Evolutionary conservation across 2,329 filamentous ascomycete species (phyloP).

Genomic region (Neonectria magnoliae): DNA sequence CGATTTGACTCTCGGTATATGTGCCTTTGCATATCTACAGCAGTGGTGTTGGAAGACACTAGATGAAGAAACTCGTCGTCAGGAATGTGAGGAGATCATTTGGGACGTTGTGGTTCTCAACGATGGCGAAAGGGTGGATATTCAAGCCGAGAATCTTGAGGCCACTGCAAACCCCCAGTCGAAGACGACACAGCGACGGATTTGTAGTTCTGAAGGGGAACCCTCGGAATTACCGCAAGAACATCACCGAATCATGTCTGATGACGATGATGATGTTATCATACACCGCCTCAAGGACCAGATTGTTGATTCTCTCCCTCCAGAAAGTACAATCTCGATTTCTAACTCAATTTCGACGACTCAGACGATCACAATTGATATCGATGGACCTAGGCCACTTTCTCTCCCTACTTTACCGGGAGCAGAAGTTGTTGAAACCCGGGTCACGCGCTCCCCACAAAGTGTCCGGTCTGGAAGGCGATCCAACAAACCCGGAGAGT

Average conservation of each 20-base stretch:
- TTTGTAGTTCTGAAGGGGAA: constrained; percentile 6
- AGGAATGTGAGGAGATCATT: constrained; percentile 65
- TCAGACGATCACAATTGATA: constrained; percentile 72
- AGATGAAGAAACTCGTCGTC: constrained; percentile 59
- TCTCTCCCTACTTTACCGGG: constrained; percentile 66
- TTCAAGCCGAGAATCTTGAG: constrained; percentile 42
- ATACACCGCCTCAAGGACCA: constrained; percentile 59
- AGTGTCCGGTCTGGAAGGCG: constrained; percentile 27
- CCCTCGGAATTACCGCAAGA: constrained; percentile 5
- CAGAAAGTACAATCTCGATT: constrained; percentile 68
- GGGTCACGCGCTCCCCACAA: constrained; percentile 42
- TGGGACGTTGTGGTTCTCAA: constrained; percentile 75
- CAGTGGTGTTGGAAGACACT: constrained; percentile 62
- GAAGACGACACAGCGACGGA: background rate
- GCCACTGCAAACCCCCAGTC: background rate
- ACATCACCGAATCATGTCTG: background rate
- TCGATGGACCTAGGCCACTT: constrained; percentile 62
- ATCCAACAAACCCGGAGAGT: constrained; percentile 36
- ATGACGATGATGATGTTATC: constrained; percentile 57
- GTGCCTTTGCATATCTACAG: constrained; percentile 70
- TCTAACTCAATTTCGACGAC: constrained; percentile 68
- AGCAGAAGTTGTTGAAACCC: constrained; percentile 67
- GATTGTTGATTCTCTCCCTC: constrained; percentile 64
- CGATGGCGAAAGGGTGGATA: constrained; percentile 66
- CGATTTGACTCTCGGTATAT: constrained; percentile 70